These are phyloP conservation scores for Penicillium pancosmium DNA, from an alignment of 495 filamentous ascomycete species.

Conservation along the genomic window DNA sequence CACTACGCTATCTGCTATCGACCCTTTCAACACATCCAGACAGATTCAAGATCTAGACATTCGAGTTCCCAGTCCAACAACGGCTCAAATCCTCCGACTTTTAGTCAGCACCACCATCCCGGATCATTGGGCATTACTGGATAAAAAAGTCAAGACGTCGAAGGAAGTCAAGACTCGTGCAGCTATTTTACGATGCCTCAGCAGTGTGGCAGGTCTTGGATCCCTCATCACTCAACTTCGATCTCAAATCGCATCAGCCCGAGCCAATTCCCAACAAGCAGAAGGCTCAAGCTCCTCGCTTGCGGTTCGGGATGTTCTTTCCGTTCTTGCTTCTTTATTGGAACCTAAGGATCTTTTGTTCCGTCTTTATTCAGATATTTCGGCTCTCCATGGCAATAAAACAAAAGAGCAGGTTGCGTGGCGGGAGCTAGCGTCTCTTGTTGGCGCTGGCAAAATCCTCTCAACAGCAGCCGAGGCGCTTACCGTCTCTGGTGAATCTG, in stretches of 20 bases:
- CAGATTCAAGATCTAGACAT: constrained; percentile 56
- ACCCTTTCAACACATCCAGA: constrained; percentile 36
- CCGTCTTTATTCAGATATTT: constrained; percentile 55
- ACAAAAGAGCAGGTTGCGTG: constrained; percentile 55
- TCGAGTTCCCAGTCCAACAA: constrained; percentile 60
- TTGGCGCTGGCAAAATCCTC: constrained; percentile 73
- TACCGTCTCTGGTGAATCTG: constrained; percentile 45
- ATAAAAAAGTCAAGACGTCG: constrained; percentile 43
- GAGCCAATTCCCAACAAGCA: constrained; percentile 29
- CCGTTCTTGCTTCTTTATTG: constrained; percentile 58
- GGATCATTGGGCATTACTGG: constrained; percentile 72
- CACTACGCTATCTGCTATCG: constrained; percentile 56
- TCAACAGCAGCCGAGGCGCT: constrained; percentile 77
- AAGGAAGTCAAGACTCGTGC: constrained; percentile 36
- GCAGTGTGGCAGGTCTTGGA: constrained; percentile 72
- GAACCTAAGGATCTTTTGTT: constrained; percentile 54
- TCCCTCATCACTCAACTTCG: constrained; percentile 66
- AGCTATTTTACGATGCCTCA: constrained; percentile 66
- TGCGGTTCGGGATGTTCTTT: constrained; percentile 41
- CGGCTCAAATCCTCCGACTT: constrained; percentile 69
- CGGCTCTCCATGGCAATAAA: constrained; percentile 31
- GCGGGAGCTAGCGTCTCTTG: constrained; percentile 66
- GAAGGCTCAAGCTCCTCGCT: constrained; percentile 33
- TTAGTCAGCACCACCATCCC: constrained; percentile 72
- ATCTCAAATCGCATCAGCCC: constrained; percentile 44